phyloP scores from a whole-genome alignment of 495 filamentous ascomycete species.

The Lasiosphaeria ovina region DNA sequence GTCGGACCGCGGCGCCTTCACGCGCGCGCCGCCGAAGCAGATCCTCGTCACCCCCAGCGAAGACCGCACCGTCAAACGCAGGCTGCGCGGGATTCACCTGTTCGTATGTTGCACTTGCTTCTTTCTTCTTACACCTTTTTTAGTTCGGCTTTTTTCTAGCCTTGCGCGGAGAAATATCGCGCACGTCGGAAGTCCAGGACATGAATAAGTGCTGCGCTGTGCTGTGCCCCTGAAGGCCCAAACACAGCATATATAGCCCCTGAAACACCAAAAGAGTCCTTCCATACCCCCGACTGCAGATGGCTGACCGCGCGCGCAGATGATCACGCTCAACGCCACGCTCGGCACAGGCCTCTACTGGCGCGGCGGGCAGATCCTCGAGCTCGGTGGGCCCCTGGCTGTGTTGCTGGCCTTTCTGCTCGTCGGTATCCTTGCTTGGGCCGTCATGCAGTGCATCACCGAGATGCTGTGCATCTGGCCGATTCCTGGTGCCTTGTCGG shows the following conservation, averaged over 20 bases:
- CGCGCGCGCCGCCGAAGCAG: neutral
- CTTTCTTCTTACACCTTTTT: neutral
- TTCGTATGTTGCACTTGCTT: conserved; percentile 35
- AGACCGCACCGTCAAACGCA: conserved; percentile 27
- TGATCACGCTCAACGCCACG: conserved; percentile 45
- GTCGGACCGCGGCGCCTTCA: conserved; percentile 1
- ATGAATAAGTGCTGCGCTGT: neutral
- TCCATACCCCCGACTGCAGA: neutral
- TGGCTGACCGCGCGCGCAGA: conserved; percentile 13
- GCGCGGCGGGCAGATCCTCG: conserved; percentile 43
- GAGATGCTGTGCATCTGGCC: conserved; percentile 53
- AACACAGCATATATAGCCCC: neutral
- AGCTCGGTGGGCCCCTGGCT: conserved; percentile 42
- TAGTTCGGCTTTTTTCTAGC: neutral
- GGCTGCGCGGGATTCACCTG: conserved; percentile 41
- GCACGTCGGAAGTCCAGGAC: neutral
- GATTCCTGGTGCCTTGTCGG: conserved; percentile 44
- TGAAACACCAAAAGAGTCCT: neutral
- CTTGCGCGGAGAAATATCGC: neutral
- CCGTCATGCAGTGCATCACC: conserved; percentile 49
- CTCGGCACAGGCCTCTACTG: conserved; percentile 51
- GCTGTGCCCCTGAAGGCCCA: neutral
- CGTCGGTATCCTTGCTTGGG: conserved; percentile 42
- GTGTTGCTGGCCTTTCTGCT: conserved; percentile 43
- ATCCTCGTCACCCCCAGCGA: conserved; percentile 12